Evolutionary conservation across 2,329 filamentous ascomycete species (phyloP).

Genomic region (Penicillium sp.): DNA sequence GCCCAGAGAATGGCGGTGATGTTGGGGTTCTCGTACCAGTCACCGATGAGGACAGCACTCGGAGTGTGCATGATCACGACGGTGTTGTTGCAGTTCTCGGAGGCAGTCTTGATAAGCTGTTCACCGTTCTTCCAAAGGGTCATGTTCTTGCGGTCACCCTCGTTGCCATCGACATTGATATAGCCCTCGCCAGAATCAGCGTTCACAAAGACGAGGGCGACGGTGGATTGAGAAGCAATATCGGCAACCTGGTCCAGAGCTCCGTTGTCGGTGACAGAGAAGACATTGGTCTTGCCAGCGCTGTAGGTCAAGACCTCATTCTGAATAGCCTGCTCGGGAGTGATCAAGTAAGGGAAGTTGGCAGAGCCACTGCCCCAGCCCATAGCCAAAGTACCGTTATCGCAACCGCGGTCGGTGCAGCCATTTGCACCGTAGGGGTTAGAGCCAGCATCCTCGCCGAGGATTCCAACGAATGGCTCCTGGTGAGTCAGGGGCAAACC

Average conservation of each 20-base stretch:
- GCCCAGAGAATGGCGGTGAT: slow-evolving; percentile 73
- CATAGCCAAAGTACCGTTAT: slow-evolving; percentile 59
- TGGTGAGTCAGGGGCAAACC: slow-evolving; percentile 68
- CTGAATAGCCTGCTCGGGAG: slow-evolving; percentile 60
- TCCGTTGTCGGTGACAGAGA: slow-evolving; percentile 56
- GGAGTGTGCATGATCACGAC: slow-evolving; percentile 86
- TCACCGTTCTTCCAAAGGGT: slow-evolving; percentile 85
- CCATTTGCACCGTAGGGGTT: slow-evolving; percentile 73
- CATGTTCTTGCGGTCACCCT: slow-evolving; percentile 86
- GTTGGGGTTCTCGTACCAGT: slow-evolving; percentile 58
- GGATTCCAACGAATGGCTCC: slow-evolving; percentile 68
- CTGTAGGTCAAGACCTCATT: slow-evolving; percentile 53
- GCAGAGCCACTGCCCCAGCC: slow-evolving; percentile 59
- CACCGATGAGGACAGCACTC: slow-evolving; percentile 70
- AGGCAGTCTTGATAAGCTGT: slow-evolving; percentile 72
- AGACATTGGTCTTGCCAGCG: slow-evolving; percentile 61
- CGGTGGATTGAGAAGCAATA: slow-evolving; percentile 49
- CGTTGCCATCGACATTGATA: slow-evolving; percentile 75
- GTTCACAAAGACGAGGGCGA: slow-evolving; percentile 80
- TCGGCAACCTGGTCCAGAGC: slow-evolving; percentile 50
- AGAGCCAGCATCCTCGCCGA: slow-evolving; percentile 78
- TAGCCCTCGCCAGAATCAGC: slow-evolving; percentile 82
- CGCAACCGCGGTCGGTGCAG: slow-evolving; percentile 64
- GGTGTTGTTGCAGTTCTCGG: slow-evolving; percentile 75
- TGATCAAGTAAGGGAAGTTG: slow-evolving; percentile 61